Evolutionary conservation across 1,139 yeast genomes (phyloP).

Genomic region (Pneumocystis canis): DNA sequence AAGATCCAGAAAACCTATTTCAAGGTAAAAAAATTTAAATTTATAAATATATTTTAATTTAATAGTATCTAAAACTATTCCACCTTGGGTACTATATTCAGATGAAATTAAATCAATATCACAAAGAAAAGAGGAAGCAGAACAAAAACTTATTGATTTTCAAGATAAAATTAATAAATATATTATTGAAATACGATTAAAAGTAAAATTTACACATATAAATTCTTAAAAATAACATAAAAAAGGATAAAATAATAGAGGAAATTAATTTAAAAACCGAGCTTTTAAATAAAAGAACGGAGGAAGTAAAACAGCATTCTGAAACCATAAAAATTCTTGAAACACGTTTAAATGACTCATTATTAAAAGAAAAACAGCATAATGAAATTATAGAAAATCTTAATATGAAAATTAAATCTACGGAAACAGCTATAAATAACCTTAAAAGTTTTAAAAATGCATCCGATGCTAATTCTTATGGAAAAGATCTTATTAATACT

Average conservation of each 20-base stretch:
- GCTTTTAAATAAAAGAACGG: conserved; percentile 9
- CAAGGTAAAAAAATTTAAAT: not conserved
- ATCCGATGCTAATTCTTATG: not conserved
- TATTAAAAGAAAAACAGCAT: conserved; percentile 1
- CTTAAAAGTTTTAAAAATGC: not conserved
- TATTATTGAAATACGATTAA: conserved; percentile 3
- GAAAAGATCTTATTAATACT: not conserved
- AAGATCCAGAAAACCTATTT: not conserved
- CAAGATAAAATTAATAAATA: conserved; percentile 8
- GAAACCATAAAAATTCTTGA: conserved; percentile 4
- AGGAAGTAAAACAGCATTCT: not conserved
- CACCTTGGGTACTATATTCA: conserved; percentile 7
- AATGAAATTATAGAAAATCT: conserved; percentile 4
- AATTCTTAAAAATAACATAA: not conserved
- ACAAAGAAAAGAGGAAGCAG: not conserved
- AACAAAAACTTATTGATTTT: not conserved
- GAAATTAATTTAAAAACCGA: conserved; percentile 12
- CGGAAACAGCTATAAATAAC: not conserved
- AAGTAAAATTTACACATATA: not conserved
- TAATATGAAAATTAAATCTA: not conserved
- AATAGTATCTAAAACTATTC: not conserved
- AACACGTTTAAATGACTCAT: not conserved
- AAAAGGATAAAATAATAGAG: conserved; percentile 12
- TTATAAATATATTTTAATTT: not conserved
- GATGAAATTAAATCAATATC: not conserved